Evolutionary conservation across 2,329 filamentous ascomycete genomes (phyloP).

Genomic region (Diaporthe vexans): DNA sequence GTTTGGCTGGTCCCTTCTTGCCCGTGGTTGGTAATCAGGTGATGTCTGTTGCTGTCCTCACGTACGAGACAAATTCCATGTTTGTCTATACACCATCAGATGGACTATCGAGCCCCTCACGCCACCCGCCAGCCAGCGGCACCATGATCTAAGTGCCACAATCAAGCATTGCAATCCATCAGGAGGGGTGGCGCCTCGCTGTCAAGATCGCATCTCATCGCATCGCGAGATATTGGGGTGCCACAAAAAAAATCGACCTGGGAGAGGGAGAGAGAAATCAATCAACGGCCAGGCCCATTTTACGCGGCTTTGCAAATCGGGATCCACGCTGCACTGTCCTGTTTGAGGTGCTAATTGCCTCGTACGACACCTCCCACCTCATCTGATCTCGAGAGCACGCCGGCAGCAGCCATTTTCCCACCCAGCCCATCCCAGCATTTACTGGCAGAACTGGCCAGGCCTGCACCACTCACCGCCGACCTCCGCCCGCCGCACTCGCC

Average conservation of each 20-base stretch:
- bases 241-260: constrained; percentile 7
- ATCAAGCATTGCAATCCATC: no score
- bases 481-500: constrained; percentile 9
- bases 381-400: constrained; percentile 18
- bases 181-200: background rate
- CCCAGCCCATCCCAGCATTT: background rate
- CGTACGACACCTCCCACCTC: constrained; percentile 25
- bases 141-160: background rate
- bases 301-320: background rate
- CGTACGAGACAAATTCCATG: background rate
- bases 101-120: background rate
- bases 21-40: constrained; percentile 12
- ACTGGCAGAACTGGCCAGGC: no score
- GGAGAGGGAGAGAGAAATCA: background rate
- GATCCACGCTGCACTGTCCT: constrained; percentile 32
- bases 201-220: constrained; percentile 13
- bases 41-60: background rate
- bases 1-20: background rate
- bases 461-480: constrained; percentile 19
- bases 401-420: background rate
- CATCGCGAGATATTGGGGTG: constrained; percentile 20
- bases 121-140: constrained; percentile 14
- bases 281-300: background rate
- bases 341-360: constrained; percentile 23
- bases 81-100: constrained; percentile 9